Evolutionary conservation across 2,329 filamentous ascomycete genomes (phyloP), one percentile per base, ranked within the genome.

Genomic region (Alternaria gaisen): DNA sequence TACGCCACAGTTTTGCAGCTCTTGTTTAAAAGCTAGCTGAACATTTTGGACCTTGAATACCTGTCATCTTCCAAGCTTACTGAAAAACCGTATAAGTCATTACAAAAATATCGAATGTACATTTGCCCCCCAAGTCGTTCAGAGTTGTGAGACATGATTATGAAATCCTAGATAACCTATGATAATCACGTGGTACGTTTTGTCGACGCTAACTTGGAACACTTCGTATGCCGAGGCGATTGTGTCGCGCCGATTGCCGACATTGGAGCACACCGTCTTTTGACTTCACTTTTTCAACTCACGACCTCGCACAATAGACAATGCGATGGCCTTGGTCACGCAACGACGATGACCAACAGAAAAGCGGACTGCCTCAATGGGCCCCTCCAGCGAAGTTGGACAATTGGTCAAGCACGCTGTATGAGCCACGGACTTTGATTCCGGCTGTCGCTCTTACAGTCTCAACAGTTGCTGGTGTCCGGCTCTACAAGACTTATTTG

Each of bases 401-500:
- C 40, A 66, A 72, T 74, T 88, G 86, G 86, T 71, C 81, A 36
- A 86, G 81, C 30, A 83, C 85, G 60, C 86, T 85, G 74, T 83
- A 80, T 53, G 84, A 86, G 64, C 85, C 86, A 7, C 79, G 81
- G 65, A 86, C 83, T 62, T 80, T 87, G 77, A 78, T 86, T 50
- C 82, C 83, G 24, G 85, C 86, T 3, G 68, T 86, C 32, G 75
- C 87, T 24, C 82, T 87, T 43, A 87, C 87, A 26, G 81, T 82
- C 14, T 83, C 86, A 2, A 85, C 87, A 2, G 77, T 90, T 32
- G 79, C 81, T 20, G 81, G 83, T 26, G 72, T 88, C 48, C 83
- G 83, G 57, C 73, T 94, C 47, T 94, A 94, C 80, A 87, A 83
- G 64, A 71, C 74, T 53, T 95, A 94, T 75, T 83, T 99, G 50